These are phyloP conservation scores for Quambalaria eucalypti DNA, from an alignment of 1,284 basidiomycete species.

Conservation along the genomic window DNA sequence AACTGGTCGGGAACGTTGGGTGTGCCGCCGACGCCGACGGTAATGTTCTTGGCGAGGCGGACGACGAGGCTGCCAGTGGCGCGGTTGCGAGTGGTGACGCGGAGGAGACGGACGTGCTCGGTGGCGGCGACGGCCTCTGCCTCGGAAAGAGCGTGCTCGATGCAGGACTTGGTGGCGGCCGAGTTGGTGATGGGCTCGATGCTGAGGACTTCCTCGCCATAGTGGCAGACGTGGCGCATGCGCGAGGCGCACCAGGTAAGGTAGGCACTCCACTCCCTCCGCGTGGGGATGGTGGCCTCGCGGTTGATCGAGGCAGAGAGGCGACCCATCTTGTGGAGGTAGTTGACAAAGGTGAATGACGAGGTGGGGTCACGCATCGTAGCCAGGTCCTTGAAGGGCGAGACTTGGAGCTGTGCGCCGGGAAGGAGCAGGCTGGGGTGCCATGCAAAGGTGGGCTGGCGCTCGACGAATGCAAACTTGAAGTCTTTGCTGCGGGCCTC, in stretches of 20 bases:
- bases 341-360: conserved; percentile 41
- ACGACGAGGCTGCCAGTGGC: conserved; percentile 11
- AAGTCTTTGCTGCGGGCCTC: conserved; percentile 23
- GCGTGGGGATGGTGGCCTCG: conserved; percentile 37
- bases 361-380: conserved; percentile 46
- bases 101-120: conserved; percentile 19
- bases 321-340: conserved; percentile 36
- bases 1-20: conserved; percentile 30
- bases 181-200: conserved; percentile 29
- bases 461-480: conserved; percentile 35
- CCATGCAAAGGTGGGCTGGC: conserved; percentile 41
- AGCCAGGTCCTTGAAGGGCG: conserved; percentile 43
- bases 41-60: conserved; percentile 31
- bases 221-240: conserved; percentile 32
- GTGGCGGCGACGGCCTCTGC: background rate
- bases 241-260: conserved; percentile 40
- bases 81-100: conserved; percentile 15
- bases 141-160: conserved; percentile 1
- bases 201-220: conserved; percentile 31
- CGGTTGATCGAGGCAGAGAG: conserved; percentile 44
- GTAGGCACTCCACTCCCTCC: conserved; percentile 45
- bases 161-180: conserved; percentile 7
- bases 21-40: conserved; percentile 35
- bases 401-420: conserved; percentile 44
- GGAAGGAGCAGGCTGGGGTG: conserved; percentile 42